Evolutionary conservation across 306 rosid genomes (phyloP), one percentile per base, ranked within the genome.

Genomic region (Prunus mume): DNA sequence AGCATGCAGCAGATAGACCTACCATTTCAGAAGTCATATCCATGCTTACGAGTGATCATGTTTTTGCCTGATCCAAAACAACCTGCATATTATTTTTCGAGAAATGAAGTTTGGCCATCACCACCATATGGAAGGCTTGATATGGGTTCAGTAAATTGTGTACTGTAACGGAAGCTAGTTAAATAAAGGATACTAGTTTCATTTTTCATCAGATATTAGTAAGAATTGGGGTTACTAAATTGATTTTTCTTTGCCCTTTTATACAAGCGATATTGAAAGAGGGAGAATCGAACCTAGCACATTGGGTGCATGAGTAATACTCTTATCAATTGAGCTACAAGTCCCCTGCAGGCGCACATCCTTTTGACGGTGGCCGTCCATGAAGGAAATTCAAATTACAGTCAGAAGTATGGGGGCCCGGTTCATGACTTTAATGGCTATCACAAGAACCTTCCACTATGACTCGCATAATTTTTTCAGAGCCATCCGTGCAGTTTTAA

Each of bases 21-120:
- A 74, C 79, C 38, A 80, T 80, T 79, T 32, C 83, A 12, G 83
- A 74, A 46, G 74, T 68, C 56, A 24, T 74, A 72, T 61, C 75
- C 57, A 74, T 74, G 83, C 71, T 74, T 30, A 49, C 76, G 19
- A 74, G 57, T 17, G 83, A 68, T 32, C 30, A 47, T 50, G 50
- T 41, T 51, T 38, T 67, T 73, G n/a, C 79, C 75, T 2, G 75
- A 67, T 46, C 65, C 79, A 38, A 58, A 73, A 68, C 79, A 67
- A 58, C 83, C 82, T 0, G 78, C 61, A 45, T 54, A 27, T 41
- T 4, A 30, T 46, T 1, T 56, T 67, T 57, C 75, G 10, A 80
- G 65, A 46, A 74, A 30, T 24, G 75, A 73, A 73, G 34, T n/a
- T 19, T 75, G 22, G 66, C 67, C 66, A 46, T 56, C 75, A 13